These are phyloP conservation scores for Monosporascus sp. DNA, from an alignment of 2,329 filamentous ascomycete genomes.

Conservation along the genomic window DNA sequence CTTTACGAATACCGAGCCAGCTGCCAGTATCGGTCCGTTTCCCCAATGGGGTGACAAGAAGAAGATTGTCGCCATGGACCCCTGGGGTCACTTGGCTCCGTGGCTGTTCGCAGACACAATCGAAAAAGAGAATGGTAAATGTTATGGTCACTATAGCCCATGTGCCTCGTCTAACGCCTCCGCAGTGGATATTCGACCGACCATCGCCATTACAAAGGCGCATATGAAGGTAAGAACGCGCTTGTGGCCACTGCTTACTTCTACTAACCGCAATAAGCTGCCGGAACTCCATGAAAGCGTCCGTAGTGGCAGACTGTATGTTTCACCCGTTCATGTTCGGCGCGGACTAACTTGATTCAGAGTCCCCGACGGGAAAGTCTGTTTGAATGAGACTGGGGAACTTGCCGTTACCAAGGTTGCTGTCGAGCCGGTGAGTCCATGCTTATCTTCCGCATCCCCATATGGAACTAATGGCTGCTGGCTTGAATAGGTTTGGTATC, in stretches of 20 bases:
- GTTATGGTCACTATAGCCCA: slow-evolving; percentile 5
- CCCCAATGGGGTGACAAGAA: slow-evolving; percentile 82
- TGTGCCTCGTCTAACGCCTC: slow-evolving; percentile 6
- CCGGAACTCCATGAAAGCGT: slow-evolving; percentile 91
- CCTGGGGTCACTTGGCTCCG: slow-evolving; percentile 79
- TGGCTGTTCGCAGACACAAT: slow-evolving; percentile 79
- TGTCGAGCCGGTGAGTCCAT: slow-evolving; percentile 74
- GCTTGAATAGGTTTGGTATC: slow-evolving; percentile 60
- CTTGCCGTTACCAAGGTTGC: slow-evolving; percentile 94
- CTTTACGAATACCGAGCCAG: slow-evolving; percentile 81
- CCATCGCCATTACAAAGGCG: slow-evolving; percentile 85
- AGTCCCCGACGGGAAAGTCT: slow-evolving; percentile 78
- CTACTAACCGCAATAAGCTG: slow-evolving; percentile 39
- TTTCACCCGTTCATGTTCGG: slow-evolving; percentile 4
- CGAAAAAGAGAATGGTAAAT: slow-evolving; percentile 60
- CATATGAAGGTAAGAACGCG: slow-evolving; percentile 66
- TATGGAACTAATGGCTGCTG: neutral
- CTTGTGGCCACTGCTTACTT: neutral
- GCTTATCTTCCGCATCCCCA: neutral
- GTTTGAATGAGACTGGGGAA: slow-evolving; percentile 79
- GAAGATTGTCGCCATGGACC: slow-evolving; percentile 98
- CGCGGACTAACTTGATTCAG: slow-evolving; percentile 26
- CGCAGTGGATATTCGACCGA: slow-evolving; percentile 75
- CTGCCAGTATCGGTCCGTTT: slow-evolving; percentile 83
- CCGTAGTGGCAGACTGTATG: slow-evolving; percentile 64